Percentiles rank a stretch among this genome's conserved stretches.
Conservation (phyloP, 1,139 yeast genomes). For the Sugiyamaella castrensis region DNA sequence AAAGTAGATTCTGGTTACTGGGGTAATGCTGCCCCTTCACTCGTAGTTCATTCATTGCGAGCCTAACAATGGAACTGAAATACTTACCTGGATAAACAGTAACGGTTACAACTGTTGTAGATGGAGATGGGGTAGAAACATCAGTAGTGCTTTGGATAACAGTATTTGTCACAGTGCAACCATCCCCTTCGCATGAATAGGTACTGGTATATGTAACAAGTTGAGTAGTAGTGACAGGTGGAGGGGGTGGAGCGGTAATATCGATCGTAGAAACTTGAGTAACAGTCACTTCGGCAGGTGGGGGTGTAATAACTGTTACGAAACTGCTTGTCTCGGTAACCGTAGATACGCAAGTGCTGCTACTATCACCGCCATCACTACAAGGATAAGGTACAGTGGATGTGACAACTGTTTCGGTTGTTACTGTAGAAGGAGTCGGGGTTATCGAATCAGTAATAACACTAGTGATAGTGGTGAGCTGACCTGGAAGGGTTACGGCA, state of each 20-base stretch:
- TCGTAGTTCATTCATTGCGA: background rate
- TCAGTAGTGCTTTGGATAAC: constrained; percentile 11
- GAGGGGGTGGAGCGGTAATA: constrained; percentile 17
- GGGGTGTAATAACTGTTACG: constrained; percentile 15
- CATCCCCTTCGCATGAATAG: constrained; percentile 10
- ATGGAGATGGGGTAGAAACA: constrained; percentile 12
- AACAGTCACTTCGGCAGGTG: constrained; percentile 10
- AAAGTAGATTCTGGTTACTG: too few species aligned
- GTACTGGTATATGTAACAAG: constrained; percentile 16
- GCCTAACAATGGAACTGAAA: background rate
- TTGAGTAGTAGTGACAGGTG: constrained; percentile 16
- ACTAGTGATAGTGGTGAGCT: constrained; percentile 14
- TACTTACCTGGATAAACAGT: constrained; percentile 12
- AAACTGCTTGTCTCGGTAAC: constrained; percentile 13
- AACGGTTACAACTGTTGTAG: constrained; percentile 13
- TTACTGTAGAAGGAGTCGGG: constrained; percentile 16
- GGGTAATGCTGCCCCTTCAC: background rate
- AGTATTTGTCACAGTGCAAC: constrained; percentile 17
- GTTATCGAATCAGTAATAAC: constrained; percentile 12
- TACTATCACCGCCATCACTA: background rate
- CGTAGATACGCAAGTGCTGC: constrained; percentile 17
- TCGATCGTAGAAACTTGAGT: constrained; percentile 14
- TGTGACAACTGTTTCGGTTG: constrained; percentile 14
- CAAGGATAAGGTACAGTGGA: constrained; percentile 19
- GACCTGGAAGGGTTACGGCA: constrained; percentile 15